phyloP scores from a whole-genome alignment of 768 basidiomycete species.

The Rhizopogon sp. region DNA sequence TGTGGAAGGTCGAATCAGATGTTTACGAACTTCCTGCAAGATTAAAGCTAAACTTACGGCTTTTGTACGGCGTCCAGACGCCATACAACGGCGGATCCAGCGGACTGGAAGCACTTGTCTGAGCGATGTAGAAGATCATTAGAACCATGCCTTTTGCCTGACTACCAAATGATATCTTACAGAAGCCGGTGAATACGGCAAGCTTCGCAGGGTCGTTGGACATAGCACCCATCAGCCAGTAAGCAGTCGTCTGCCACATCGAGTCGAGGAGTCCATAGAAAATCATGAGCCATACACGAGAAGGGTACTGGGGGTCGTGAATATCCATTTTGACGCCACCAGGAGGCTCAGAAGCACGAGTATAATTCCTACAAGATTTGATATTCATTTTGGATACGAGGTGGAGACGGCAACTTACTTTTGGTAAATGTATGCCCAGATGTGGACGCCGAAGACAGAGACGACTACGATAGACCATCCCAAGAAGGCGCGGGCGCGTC shows the following conservation, averaged over 20 bases:
- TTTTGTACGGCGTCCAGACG: slow-evolving; percentile 52
- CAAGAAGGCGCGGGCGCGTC: slow-evolving; percentile 36
- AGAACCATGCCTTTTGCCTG: neutral
- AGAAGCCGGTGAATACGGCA: slow-evolving; percentile 39
- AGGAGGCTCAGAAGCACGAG: neutral
- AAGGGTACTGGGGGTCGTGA: neutral
- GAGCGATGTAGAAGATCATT: neutral
- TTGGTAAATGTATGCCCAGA: slow-evolving; percentile 33
- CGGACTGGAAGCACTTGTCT: slow-evolving; percentile 70
- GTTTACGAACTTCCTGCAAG: neutral
- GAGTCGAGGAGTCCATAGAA: slow-evolving; percentile 17
- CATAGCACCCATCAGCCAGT: slow-evolving; percentile 37
- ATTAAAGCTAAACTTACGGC: slow-evolving; percentile 34
- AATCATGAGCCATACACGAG: slow-evolving; percentile 2
- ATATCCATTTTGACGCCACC: slow-evolving; percentile 6
- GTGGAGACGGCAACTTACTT: slow-evolving; percentile 17
- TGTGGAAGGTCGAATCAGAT: slow-evolving; percentile 3
- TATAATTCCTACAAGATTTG: neutral
- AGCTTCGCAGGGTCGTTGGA: slow-evolving; percentile 42
- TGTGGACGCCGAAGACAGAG: slow-evolving; percentile 25
- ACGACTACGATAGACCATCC: slow-evolving; percentile 34
- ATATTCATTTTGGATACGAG: neutral
- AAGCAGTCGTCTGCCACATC: slow-evolving; percentile 31
- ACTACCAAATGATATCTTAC: slow-evolving; percentile 28
- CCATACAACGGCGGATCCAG: slow-evolving; percentile 62